A percentile compares a stretch with the other conserved stretches of the same genome.
These are phyloP conservation scores for Podospora bellae-mahoneyi DNA, from an alignment of 495 filamentous ascomycete species.

Conservation along the genomic window DNA sequence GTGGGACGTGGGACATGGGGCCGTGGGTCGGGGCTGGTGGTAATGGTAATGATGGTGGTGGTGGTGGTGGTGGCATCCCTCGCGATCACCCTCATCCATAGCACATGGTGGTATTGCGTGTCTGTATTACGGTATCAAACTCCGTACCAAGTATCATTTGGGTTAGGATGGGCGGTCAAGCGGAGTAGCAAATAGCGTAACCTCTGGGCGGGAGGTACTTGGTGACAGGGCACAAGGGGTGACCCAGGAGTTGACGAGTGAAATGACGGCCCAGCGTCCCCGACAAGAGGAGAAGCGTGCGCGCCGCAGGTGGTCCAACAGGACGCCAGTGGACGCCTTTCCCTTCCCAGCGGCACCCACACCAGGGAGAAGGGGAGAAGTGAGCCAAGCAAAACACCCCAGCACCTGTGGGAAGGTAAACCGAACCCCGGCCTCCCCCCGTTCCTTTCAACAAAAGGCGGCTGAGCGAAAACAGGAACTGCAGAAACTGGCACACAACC, in stretches of 20 bases:
- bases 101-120: not conserved
- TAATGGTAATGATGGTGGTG: not conserved
- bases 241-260: not conserved
- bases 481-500: slow-evolving; percentile 3
- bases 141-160: not conserved
- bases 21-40: slow-evolving; percentile 19
- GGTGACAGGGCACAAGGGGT: not conserved
- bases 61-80: slow-evolving; percentile 3
- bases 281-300: slow-evolving; percentile 2
- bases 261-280: not conserved
- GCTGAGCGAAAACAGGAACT: slow-evolving; percentile 7
- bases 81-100: no score
- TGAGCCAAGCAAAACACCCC: not conserved
- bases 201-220: slow-evolving; percentile 4
- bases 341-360: not conserved
- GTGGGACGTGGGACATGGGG: slow-evolving; percentile 13
- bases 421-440: not conserved
- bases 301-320: not conserved
- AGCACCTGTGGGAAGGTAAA: not conserved
- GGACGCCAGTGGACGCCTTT: not conserved
- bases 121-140: not conserved
- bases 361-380: not conserved
- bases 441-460: not conserved
- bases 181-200: slow-evolving; percentile 25
- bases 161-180: slow-evolving; percentile 32